Evolutionary conservation across 169 alveolate species (phyloP).

Genomic region (Plasmodium cynomolgi): DNA sequence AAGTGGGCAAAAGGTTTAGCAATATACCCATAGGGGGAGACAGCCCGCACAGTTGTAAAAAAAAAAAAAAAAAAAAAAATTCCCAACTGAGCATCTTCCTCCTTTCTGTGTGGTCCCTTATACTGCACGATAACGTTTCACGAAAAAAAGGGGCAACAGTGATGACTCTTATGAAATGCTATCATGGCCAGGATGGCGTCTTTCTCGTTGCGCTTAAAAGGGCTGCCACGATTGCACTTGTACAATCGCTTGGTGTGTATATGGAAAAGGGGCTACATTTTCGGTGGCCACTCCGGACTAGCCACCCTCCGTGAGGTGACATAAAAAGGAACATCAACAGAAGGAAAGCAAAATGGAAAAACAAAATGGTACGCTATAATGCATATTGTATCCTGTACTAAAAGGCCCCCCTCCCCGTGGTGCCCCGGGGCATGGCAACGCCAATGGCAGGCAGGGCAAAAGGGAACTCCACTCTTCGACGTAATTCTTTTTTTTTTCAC

Average conservation of each 20-base stretch:
- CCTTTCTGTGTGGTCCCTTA: background rate
- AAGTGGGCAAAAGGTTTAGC: background rate
- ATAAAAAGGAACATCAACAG: background rate
- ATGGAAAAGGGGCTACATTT: background rate
- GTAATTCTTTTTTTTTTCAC: background rate
- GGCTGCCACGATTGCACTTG: background rate
- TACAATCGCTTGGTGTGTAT: background rate
- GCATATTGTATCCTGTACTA: background rate
- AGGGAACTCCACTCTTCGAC: background rate
- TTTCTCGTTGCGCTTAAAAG: background rate
- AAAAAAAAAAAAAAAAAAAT: background rate
- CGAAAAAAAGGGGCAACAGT: background rate
- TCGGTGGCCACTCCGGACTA: background rate
- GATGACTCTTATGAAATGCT: background rate
- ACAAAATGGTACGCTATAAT: background rate
- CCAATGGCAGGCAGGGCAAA: background rate
- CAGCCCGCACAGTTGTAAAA: background rate
- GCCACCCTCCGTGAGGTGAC: background rate
- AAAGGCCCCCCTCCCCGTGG: background rate
- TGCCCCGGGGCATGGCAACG: background rate
- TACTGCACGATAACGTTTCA: background rate
- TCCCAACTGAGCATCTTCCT: background rate
- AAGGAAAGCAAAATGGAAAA: background rate
- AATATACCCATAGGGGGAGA: background rate
- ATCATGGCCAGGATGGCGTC: background rate